phyloP scores from a whole-genome alignment of 2,329 filamentous ascomycete species.

The Nemania serpens region DNA sequence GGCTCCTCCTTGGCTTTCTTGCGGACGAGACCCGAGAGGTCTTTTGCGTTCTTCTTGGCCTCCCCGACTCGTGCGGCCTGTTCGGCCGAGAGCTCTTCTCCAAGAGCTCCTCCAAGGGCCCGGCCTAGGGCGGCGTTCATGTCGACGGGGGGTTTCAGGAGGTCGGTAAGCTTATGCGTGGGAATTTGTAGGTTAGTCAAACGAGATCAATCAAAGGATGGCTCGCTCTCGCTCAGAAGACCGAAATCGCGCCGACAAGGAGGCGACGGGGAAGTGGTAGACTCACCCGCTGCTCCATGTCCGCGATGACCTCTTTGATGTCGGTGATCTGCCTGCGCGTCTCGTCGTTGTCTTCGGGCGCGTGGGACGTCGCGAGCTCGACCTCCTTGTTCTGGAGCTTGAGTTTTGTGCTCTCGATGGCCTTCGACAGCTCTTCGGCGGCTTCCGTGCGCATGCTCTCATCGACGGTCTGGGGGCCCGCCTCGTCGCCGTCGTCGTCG shows the following conservation, averaged over 20 bases:
- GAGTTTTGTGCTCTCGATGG: constrained; percentile 72
- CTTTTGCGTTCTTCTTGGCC: constrained; percentile 73
- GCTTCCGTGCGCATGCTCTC: constrained; percentile 74
- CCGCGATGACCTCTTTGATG: constrained; percentile 76
- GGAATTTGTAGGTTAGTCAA: constrained; percentile 24
- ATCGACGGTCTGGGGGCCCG: constrained; percentile 60
- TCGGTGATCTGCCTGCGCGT: constrained; percentile 68
- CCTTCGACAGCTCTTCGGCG: constrained; percentile 70
- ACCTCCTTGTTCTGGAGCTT: constrained; percentile 74
- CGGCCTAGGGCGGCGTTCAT: constrained; percentile 60
- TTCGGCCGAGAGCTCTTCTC: constrained; percentile 65
- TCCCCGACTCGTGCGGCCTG: constrained; percentile 70
- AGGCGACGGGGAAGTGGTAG: constrained; percentile 34
- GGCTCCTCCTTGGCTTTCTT: constrained; percentile 55
- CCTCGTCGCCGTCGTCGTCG: constrained; percentile 55
- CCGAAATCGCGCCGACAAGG: constrained; percentile 27
- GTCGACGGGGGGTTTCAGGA: constrained; percentile 66
- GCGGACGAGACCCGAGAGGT: constrained; percentile 74
- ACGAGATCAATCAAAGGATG: neutral
- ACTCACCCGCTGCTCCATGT: constrained; percentile 76
- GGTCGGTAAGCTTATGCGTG: constrained; percentile 64
- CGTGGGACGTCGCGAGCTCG: constrained; percentile 64
- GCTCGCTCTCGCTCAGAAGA: constrained; percentile 5
- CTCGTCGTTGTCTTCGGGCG: constrained; percentile 69
- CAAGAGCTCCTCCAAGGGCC: constrained; percentile 66